phyloP scores from a whole-genome alignment of 2,329 filamentous ascomycete genomes.

The Microdochium paspali region DNA sequence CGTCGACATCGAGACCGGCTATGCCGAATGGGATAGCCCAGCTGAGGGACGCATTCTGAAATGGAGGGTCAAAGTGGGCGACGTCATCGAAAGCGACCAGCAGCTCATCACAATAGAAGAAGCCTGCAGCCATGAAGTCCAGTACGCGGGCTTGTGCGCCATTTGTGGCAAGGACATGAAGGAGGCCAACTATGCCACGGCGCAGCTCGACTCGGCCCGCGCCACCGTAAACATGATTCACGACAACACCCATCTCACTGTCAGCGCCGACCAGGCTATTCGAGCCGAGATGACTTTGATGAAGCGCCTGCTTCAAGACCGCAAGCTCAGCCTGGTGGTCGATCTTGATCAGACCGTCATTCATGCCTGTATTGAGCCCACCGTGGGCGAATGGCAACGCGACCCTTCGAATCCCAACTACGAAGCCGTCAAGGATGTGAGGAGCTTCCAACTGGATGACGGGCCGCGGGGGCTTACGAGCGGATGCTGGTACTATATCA shows the following conservation, averaged over 20 bases:
- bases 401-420: constrained; percentile 87
- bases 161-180: constrained; percentile 97
- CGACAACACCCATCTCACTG: constrained; percentile 77
- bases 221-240: constrained; percentile 94
- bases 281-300: constrained; percentile 81
- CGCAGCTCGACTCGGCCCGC: constrained; percentile 68
- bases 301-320: constrained; percentile 65
- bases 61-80: constrained; percentile 67
- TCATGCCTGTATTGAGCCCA: constrained; percentile 94
- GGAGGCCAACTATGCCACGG: constrained; percentile 74
- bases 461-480: constrained; percentile 57
- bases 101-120: constrained; percentile 73
- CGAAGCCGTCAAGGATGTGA: constrained; percentile 79
- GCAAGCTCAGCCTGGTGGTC: constrained; percentile 87
- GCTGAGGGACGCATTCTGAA: constrained; percentile 68
- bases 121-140: constrained; percentile 81
- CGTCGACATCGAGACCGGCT: constrained; percentile 59
- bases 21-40: constrained; percentile 72
- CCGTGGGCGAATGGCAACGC: constrained; percentile 88
- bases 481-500: constrained; percentile 96
- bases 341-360: constrained; percentile 98
- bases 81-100: constrained; percentile 50
- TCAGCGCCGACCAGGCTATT: constrained; percentile 73
- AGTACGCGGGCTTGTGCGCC: constrained; percentile 84
- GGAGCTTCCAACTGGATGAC: constrained; percentile 85